Evolutionary conservation across 2,329 filamentous ascomycete species (phyloP).

Genomic region (Penicillium griseofulvum): DNA sequence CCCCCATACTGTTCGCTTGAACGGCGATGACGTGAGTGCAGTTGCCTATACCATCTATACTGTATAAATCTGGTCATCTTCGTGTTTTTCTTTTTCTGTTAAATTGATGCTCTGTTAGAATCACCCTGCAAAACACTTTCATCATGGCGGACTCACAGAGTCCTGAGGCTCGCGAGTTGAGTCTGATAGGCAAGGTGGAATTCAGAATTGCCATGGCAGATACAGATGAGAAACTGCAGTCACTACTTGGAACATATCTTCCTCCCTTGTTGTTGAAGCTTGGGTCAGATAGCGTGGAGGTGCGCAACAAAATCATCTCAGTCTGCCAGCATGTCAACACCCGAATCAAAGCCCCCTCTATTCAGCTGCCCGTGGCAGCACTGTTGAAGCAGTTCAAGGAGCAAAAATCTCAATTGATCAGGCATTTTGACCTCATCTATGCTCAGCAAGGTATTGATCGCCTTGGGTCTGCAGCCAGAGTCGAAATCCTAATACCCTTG

Average conservation of each 20-base stretch:
- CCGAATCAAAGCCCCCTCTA: slow-evolving; percentile 57
- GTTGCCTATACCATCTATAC: slow-evolving; percentile 5
- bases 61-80: background rate
- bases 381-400: slow-evolving; percentile 89
- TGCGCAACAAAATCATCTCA: slow-evolving; percentile 74
- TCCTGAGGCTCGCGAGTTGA: slow-evolving; percentile 65
- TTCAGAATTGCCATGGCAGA: slow-evolving; percentile 79
- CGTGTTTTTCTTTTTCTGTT: background rate
- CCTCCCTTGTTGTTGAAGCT: slow-evolving; percentile 82
- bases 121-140: background rate
- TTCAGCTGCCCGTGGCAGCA: slow-evolving; percentile 79
- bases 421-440: slow-evolving; percentile 84
- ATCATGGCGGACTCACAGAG: slow-evolving; percentile 38
- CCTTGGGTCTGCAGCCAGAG: slow-evolving; percentile 60
- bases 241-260: slow-evolving; percentile 74
- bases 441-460: slow-evolving; percentile 77
- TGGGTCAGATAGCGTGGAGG: slow-evolving; percentile 72
- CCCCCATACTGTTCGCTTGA: slow-evolving; percentile 1
- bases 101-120: slow-evolving; percentile 8
- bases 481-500: slow-evolving; percentile 68
- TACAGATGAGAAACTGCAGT: slow-evolving; percentile 77
- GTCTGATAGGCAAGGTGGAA: slow-evolving; percentile 80
- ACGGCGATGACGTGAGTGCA: slow-evolving; percentile 8
- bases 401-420: slow-evolving; percentile 68
- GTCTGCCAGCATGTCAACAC: slow-evolving; percentile 72